phyloP scores from a whole-genome alignment of 129 eudicot genomes.

The Flaveria trinervia region DNA sequence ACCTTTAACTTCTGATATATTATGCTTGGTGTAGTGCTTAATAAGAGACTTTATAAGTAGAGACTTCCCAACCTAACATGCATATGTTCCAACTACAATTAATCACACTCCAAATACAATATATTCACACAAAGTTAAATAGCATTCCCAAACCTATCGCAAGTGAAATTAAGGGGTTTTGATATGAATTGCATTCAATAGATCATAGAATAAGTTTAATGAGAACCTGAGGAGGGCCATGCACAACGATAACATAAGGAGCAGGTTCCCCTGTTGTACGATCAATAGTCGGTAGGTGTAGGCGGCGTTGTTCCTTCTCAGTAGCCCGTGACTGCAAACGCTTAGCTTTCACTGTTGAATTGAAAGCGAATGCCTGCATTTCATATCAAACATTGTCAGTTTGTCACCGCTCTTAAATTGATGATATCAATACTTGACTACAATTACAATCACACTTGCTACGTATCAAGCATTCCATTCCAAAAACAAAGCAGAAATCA shows the following conservation, averaged over 20 bases:
- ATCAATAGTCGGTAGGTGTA: slow-evolving; percentile 79
- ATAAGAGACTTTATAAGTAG: slow-evolving; percentile 81
- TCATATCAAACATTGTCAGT: not conserved
- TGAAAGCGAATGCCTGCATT: slow-evolving; percentile 85
- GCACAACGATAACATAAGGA: slow-evolving; percentile 88
- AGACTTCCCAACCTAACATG: slow-evolving; percentile 78
- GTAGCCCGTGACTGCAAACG: slow-evolving; percentile 70
- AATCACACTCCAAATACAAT: slow-evolving; percentile 7
- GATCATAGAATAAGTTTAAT: slow-evolving; percentile 4
- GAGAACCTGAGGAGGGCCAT: slow-evolving; percentile 87
- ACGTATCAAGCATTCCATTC: not conserved
- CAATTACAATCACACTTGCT: not conserved
- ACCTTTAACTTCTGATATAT: slow-evolving; percentile 82
- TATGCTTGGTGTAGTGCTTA: slow-evolving; percentile 84
- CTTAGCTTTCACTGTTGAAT: slow-evolving; percentile 83
- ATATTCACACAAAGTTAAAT: slow-evolving; percentile 5
- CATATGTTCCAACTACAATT: slow-evolving; percentile 18
- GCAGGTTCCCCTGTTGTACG: slow-evolving; percentile 80
- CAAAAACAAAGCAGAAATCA: not conserved
- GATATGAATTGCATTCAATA: not conserved
- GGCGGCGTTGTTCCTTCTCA: slow-evolving; percentile 92
- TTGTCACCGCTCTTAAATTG: not conserved
- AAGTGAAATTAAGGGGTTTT: not conserved
- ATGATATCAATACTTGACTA: slow-evolving; percentile 6
- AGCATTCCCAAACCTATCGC: slow-evolving; percentile 8